A percentile compares a stretch with the other conserved stretches of the same genome.
Conservation (phyloP, 345 rosid genomes). For the Erodium maritimum region DNA sequence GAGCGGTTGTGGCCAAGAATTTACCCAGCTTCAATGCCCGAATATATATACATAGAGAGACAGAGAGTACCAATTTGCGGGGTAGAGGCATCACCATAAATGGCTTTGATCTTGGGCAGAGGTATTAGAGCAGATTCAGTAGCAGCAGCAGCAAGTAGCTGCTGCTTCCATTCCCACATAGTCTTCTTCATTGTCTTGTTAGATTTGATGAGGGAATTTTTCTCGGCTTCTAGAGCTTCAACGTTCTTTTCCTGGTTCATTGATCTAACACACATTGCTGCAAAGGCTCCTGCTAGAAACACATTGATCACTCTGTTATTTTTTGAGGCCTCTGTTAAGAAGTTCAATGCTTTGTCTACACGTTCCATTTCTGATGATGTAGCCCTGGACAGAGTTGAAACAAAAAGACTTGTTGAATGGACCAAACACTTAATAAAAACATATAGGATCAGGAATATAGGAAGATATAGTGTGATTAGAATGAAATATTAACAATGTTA, state of each 20-base stretch:
- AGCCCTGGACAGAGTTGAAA: no score
- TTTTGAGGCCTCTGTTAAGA: conserved; percentile 24
- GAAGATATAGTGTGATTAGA: no score
- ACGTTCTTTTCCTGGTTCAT: conserved; percentile 51
- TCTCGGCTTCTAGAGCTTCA: conserved; percentile 42
- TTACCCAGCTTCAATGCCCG: no score
- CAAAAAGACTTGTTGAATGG: no score
- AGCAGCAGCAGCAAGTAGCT: conserved; percentile 63
- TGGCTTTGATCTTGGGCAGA: conserved; percentile 48
- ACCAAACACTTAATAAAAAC: no score
- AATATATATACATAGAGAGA: background rate
- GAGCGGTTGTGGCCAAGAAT: no score
- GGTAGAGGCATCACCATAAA: conserved; percentile 56
- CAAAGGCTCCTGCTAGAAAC: conserved; percentile 39
- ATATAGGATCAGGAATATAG: no score
- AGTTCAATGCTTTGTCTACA: no score
- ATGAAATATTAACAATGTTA: no score
- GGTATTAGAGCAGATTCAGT: conserved; percentile 45
- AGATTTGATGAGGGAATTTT: conserved; percentile 35
- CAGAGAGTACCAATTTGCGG: conserved; percentile 24
- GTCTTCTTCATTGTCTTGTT: conserved; percentile 50
- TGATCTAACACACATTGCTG: conserved; percentile 45
- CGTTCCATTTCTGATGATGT: no score
- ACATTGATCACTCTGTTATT: conserved; percentile 48
- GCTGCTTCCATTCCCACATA: conserved; percentile 88